Evolutionary conservation across 1,284 basidiomycete genomes (phyloP), one percentile per base, ranked within the genome.

Genomic region (Ustilago loliicola): DNA sequence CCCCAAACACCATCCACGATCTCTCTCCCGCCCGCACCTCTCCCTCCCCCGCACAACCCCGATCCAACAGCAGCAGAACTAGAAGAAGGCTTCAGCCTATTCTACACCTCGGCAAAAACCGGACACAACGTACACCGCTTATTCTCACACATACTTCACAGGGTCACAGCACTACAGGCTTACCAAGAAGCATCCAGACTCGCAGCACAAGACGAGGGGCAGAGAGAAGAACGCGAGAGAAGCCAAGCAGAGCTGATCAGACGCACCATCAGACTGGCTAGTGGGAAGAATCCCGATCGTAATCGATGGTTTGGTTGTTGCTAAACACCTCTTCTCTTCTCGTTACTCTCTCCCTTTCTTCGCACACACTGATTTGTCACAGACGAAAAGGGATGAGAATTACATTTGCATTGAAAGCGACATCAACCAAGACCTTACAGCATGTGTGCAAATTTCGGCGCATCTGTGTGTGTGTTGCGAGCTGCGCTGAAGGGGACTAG

Each of bases 61-160:
- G 36, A 21, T 1, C 23, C 57, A 10, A 36, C 11, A 4, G 30
- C 57, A 10, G 45, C 11, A 4, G 56, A 47, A 5, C 2, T 77
- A 9, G 77, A 81, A 66, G 56, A 80, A 30, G 82, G 82, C 23
- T 83, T 84, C 47, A 70, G 74, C 6, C 79, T 84, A 21, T 81
- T 84, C 78, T 77, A 77, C 55, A 83, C 82, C 1, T 80, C 78
- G 3, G 71, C 78, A 19, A 69, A 72, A 36, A 78, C 72, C 5
- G 78, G 81, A 10, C 59, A 63, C 50, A 76, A 78, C 55, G 65
- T 84, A 23, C 66, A 73, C 2, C 51, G 66, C 15, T 60, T 84
- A 55, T 84, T 84, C 34, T n/a, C 66, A 19, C 81, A 81, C 63
- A 77, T 84, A 42, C 69, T 80, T 2, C 21, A 53, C 2, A 69